These are phyloP conservation scores for Penicillium ochrochloron DNA, from an alignment of 495 filamentous ascomycete genomes.

Conservation along the genomic window DNA sequence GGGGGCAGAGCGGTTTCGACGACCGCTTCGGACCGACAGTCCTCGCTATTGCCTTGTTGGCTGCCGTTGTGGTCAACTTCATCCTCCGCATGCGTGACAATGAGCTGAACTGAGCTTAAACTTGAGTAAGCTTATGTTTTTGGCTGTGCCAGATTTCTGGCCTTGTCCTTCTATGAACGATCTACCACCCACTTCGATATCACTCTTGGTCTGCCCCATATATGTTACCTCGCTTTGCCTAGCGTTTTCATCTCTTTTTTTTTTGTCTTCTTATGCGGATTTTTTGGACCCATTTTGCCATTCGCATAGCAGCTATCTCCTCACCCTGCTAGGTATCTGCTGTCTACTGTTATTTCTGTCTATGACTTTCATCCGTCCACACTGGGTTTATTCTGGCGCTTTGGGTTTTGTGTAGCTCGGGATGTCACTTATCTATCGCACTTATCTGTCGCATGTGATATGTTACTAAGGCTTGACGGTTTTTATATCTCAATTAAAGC, in stretches of 20 bases:
- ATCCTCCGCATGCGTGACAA: conserved; percentile 75
- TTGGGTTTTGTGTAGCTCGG: background rate
- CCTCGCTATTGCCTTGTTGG: conserved; percentile 78
- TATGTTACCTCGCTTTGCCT: conserved; percentile 1
- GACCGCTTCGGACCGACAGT: conserved; percentile 93
- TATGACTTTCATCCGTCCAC: background rate
- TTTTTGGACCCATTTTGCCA: background rate
- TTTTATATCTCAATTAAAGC: conserved; percentile 3
- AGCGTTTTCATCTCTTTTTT: conserved; percentile 11
- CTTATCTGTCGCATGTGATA: background rate
- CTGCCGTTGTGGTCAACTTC: conserved; percentile 93
- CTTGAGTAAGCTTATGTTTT: background rate
- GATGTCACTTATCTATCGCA: background rate
- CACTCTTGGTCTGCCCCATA: background rate
- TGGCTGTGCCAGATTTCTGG: background rate
- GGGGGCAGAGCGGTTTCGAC: conserved; percentile 94
- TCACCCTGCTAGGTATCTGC: background rate
- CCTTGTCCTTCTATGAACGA: background rate
- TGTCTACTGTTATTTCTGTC: background rate
- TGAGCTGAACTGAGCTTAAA: conserved; percentile 20
- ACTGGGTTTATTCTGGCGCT: conserved; percentile 1
- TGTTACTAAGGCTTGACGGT: background rate
- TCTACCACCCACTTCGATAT: background rate
- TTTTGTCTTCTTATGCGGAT: background rate
- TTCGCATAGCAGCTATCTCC: background rate